Evolutionary conservation across 345 rosid species (phyloP).

Genomic region (Hypericum perforatum): DNA sequence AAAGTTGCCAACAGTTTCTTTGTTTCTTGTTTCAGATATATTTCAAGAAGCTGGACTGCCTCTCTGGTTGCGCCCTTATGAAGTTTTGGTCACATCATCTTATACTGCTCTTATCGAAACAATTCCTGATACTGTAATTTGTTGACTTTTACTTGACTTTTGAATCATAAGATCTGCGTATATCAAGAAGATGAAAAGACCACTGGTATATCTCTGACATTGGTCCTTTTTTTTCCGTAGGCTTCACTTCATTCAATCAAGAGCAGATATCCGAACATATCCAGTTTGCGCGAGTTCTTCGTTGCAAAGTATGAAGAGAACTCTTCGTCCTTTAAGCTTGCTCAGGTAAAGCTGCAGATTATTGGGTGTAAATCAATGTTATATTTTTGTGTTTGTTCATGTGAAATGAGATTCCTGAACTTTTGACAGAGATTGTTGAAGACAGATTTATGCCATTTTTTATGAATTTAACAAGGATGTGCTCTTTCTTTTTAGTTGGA

Average conservation of each 20-base stretch:
- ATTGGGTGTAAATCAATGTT: too few species aligned
- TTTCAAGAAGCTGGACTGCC: slow-evolving; percentile 99
- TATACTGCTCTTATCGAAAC: slow-evolving; percentile 98
- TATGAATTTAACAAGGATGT: too few species aligned
- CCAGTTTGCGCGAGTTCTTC: slow-evolving; percentile 87
- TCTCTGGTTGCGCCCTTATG: slow-evolving; percentile 95
- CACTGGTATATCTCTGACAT: slow-evolving; percentile 8
- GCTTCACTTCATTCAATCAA: slow-evolving; percentile 28
- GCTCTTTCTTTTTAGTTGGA: too few species aligned
- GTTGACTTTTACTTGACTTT: slow-evolving; percentile 7
- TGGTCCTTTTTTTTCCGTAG: slow-evolving; percentile 30
- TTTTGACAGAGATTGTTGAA: too few species aligned
- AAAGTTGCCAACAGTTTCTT: background rate
- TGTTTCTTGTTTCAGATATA: slow-evolving; percentile 50
- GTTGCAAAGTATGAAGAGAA: slow-evolving; percentile 76
- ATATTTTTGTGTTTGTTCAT: too few species aligned
- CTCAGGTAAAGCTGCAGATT: slow-evolving; percentile 52
- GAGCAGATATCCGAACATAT: slow-evolving; percentile 70
- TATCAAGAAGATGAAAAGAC: background rate
- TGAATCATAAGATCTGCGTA: background rate
- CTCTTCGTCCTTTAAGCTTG: slow-evolving; percentile 86
- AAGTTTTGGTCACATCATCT: slow-evolving; percentile 92
- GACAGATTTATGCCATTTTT: too few species aligned
- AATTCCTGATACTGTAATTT: slow-evolving; percentile 84
- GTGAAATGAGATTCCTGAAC: too few species aligned